These are phyloP conservation scores for Tulasnella sp. DNA, from an alignment of 768 basidiomycete species.

Conservation along the genomic window DNA sequence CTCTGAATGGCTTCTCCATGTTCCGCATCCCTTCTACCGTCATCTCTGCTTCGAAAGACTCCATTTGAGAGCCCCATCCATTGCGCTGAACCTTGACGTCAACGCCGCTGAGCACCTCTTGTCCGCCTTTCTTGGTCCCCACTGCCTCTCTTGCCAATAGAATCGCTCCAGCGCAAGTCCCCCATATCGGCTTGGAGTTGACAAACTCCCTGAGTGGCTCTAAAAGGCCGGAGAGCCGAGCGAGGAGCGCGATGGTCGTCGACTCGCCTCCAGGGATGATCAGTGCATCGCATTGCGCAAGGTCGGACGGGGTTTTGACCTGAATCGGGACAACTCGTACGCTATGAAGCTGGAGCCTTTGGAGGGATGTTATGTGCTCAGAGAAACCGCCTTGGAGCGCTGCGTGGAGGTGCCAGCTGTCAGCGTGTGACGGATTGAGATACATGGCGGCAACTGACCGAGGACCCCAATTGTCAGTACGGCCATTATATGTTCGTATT, in stretches of 20 bases:
- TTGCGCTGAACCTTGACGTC: conserved; percentile 75
- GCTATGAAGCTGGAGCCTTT: conserved; percentile 41
- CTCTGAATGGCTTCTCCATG: conserved; percentile 53
- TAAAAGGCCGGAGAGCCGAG: conserved; percentile 60
- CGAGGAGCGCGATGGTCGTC: conserved; percentile 79
- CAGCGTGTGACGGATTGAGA: background rate
- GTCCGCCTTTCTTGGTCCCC: conserved; percentile 76
- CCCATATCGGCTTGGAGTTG: conserved; percentile 73
- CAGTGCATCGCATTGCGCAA: conserved; percentile 66
- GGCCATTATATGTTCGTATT: too few relatives aligned
- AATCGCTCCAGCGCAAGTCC: conserved; percentile 93
- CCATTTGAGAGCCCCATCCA: conserved; percentile 91
- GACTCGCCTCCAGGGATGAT: conserved; percentile 98
- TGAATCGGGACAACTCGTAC: conserved; percentile 24
- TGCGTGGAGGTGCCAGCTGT: conserved; percentile 24
- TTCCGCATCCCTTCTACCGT: conserved; percentile 51
- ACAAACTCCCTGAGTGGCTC: conserved; percentile 70
- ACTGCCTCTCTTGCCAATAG: conserved; percentile 57
- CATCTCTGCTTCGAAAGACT: conserved; percentile 81
- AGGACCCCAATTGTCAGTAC: too few relatives aligned
- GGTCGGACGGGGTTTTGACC: conserved; percentile 71
- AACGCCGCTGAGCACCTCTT: conserved; percentile 75
- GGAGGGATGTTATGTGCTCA: conserved; percentile 67
- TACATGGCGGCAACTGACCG: background rate
- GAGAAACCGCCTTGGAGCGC: conserved; percentile 90